A percentile compares a stretch with the other conserved stretches of the same genome.
Conservation (phyloP, 345 rosid species). For the Camelina hispida region DNA sequence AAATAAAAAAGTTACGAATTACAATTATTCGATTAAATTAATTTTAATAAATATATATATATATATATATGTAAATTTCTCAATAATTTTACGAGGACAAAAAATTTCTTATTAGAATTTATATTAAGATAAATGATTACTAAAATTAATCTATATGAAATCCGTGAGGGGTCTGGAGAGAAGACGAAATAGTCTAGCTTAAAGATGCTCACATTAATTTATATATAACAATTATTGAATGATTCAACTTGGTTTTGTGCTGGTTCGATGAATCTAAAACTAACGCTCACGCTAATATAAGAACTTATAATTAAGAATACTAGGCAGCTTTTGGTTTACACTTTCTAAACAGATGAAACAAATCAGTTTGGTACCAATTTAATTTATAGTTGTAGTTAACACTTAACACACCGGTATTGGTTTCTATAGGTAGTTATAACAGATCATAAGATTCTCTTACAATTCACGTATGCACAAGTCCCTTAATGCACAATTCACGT, state of each 20-base stretch:
- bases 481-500: no score
- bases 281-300: conserved; percentile 5
- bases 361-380: not conserved
- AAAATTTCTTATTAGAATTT: not conserved
- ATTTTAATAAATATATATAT: not conserved
- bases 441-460: no score
- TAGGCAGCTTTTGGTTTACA: conserved; percentile 1
- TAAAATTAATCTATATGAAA: not conserved
- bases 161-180: not conserved
- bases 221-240: not conserved
- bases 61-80: not conserved
- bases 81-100: not conserved
- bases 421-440: not conserved
- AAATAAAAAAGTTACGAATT: not conserved
- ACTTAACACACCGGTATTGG: not conserved
- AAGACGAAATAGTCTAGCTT: not conserved
- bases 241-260: conserved; percentile 10
- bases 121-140: not conserved
- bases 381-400: conserved; percentile 2
- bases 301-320: not conserved
- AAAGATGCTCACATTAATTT: not conserved
- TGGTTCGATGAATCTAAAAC: conserved; percentile 7
- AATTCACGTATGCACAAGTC: not conserved
- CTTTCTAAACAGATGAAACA: not conserved
- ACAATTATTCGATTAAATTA: not conserved